Conservation (phyloP, 805 yeast genomes). For the Komagataella pseudopastoris region DNA sequence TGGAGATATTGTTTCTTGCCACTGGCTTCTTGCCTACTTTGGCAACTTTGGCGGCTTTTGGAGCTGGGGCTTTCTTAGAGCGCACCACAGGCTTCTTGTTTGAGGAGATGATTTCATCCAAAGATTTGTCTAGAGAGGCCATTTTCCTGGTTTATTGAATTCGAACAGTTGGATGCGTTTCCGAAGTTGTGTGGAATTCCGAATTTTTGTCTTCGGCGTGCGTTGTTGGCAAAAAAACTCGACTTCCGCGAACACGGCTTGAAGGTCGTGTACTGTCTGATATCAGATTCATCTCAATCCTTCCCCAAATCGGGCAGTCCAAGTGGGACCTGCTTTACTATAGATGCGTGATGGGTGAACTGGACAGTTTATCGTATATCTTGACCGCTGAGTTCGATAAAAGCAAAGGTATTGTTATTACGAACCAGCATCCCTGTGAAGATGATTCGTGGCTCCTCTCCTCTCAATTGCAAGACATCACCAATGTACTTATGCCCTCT, state of each 20-base stretch:
- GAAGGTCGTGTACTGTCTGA: not conserved
- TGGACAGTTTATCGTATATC: conserved; percentile 6
- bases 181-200: not conserved
- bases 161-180: not conserved
- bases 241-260: not conserved
- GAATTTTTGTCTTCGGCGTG: not conserved
- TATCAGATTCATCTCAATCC: not conserved
- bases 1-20: conserved; percentile 4
- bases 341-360: not conserved
- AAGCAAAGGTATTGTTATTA: conserved; percentile 55
- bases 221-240: not conserved
- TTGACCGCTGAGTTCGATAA: conserved; percentile 72
- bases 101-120: conserved; percentile 85
- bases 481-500: conserved; percentile 13
- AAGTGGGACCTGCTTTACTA: not conserved
- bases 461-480: conserved; percentile 26
- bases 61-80: conserved; percentile 4
- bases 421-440: conserved; percentile 42
- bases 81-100: conserved; percentile 10
- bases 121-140: conserved; percentile 81
- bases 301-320: not conserved
- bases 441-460: conserved; percentile 46
- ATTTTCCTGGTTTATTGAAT: conserved; percentile 18
- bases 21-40: conserved; percentile 9
- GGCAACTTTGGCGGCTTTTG: conserved; percentile 3